phyloP scores from a whole-genome alignment of 495 filamentous ascomycete genomes.

The Recurvomyces mirabilis region DNA sequence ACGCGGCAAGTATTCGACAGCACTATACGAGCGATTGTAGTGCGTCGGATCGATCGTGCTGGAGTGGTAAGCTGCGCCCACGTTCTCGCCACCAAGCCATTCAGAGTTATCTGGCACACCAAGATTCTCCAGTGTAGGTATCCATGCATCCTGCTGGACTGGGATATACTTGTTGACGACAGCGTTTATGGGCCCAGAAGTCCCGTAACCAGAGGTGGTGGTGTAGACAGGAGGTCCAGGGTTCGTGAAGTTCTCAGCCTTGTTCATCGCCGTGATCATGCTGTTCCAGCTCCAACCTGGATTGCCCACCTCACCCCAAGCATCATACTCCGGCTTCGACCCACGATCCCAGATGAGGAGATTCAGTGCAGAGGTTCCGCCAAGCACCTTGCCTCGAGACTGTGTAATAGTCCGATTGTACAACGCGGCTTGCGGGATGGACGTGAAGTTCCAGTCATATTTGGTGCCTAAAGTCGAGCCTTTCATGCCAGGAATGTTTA shows the following conservation, averaged over 20 bases:
- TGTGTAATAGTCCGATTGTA: conserved; percentile 6
- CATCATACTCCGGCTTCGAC: conserved; percentile 16
- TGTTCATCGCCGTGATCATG: conserved; percentile 14
- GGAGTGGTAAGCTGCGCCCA: conserved; percentile 7
- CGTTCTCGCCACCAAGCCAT: conserved; percentile 9
- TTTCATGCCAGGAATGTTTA: conserved; percentile 3
- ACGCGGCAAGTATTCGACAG: conserved; percentile 8
- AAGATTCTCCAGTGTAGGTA: conserved; percentile 13
- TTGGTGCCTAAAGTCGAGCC: conserved; percentile 14
- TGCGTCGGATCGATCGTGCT: conserved; percentile 11
- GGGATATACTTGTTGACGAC: conserved; percentile 14
- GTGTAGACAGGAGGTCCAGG: conserved; percentile 1
- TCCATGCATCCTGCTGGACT: conserved; percentile 10
- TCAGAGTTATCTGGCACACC: conserved; percentile 8
- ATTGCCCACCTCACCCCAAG: conserved; percentile 20
- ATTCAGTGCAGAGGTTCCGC: conserved; percentile 21
- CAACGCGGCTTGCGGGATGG: conserved; percentile 11
- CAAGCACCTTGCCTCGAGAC: conserved; percentile 24
- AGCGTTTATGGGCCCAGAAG: conserved; percentile 9
- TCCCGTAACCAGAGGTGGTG: neutral
- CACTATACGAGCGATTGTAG: conserved; percentile 17
- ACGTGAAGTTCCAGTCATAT: conserved; percentile 20
- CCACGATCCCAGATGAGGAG: conserved; percentile 16
- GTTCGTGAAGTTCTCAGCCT: conserved; percentile 15
- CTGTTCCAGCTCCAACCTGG: conserved; percentile 20